A percentile compares a stretch with the other conserved stretches of the same genome.
Conservation (phyloP, 768 basidiomycete genomes). For the Auricularia auricula-judae region DNA sequence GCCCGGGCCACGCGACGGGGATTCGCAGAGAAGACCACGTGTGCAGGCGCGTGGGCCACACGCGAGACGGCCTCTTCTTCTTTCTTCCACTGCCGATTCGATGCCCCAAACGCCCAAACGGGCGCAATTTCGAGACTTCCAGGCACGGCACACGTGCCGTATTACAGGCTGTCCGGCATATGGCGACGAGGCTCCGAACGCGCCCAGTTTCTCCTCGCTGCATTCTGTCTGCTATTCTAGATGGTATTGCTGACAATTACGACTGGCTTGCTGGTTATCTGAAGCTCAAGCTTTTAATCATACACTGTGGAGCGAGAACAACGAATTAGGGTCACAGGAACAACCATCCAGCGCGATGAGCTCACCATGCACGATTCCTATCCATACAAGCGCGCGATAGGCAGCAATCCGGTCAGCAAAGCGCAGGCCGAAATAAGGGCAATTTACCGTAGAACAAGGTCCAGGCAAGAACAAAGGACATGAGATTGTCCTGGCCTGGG, state of each 20-base stretch:
- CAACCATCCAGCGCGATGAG: not conserved
- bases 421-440: constrained; percentile 16
- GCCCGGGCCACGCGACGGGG: not conserved
- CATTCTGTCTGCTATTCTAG: no score
- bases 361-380: constrained; percentile 1
- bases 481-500: constrained; percentile 82
- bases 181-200: no score
- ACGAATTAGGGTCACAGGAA: not conserved
- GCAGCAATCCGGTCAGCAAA: constrained; percentile 35
- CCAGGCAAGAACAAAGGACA: constrained; percentile 89
- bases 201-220: no score
- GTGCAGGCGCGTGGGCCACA: not conserved
- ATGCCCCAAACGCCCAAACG: not conserved
- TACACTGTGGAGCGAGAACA: not conserved
- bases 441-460: constrained; percentile 81
- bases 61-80: not conserved
- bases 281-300: no score
- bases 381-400: constrained; percentile 2
- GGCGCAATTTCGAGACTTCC: not conserved
- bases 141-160: no score
- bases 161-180: no score
- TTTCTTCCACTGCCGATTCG: not conserved
- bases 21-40: not conserved
- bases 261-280: no score
- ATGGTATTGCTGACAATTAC: no score